phyloP scores from a whole-genome alignment of 2,329 filamentous ascomycete genomes.

The Pseudocercospora pini-densiflorae region DNA sequence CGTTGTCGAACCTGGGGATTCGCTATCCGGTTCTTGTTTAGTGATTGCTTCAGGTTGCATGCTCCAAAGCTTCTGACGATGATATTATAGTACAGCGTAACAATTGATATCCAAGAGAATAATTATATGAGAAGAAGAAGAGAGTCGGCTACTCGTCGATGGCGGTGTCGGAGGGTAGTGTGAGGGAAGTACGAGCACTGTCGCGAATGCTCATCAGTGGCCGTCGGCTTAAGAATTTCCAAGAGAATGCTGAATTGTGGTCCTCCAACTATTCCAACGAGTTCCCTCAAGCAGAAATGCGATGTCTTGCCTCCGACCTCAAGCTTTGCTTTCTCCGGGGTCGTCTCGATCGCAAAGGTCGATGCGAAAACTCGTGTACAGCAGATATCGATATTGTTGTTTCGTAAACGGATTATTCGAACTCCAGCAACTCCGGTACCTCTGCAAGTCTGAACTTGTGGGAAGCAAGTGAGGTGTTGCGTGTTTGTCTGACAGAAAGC shows the following conservation, averaged over 20 bases:
- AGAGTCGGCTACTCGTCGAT: neutral
- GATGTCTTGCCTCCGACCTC: neutral
- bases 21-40: slow-evolving; percentile 33
- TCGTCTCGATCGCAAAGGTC: neutral
- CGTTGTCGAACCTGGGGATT: slow-evolving; percentile 29
- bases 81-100: neutral
- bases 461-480: slow-evolving; percentile 2
- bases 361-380: neutral
- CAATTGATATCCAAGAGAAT: neutral
- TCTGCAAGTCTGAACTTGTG: neutral
- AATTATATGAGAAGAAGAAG: slow-evolving; percentile 5
- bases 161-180: slow-evolving; percentile 12
- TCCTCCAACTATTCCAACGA: neutral
- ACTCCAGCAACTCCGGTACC: neutral
- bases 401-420: neutral
- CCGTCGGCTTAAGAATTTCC: neutral
- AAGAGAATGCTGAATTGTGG: neutral
- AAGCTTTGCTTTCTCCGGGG: neutral
- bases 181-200: slow-evolving; percentile 2
- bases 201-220: slow-evolving; percentile 21
- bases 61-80: slow-evolving; percentile 19
- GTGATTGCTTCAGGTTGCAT: slow-evolving; percentile 34
- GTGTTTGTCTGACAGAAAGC: slow-evolving; percentile 2
- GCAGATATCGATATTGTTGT: neutral
- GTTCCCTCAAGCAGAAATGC: neutral